phyloP scores from a whole-genome alignment of 345 rosid species.

The Populus euphratica region DNA sequence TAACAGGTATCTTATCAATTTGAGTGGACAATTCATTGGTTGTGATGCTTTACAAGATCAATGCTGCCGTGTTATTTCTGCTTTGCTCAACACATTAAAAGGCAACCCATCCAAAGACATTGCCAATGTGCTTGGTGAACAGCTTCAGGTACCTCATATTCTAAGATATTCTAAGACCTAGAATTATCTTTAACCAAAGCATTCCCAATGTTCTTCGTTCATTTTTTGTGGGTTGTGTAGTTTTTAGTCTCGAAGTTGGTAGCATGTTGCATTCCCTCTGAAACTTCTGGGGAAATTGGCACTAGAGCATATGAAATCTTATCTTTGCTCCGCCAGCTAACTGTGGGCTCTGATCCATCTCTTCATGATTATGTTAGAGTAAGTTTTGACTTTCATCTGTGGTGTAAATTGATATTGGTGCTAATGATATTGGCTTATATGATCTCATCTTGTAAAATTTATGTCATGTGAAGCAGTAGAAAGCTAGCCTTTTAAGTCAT shows the following conservation, averaged over 20 bases:
- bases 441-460: not conserved
- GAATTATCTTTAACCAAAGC: not conserved
- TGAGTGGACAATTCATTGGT: conserved; percentile 75
- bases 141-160: conserved; percentile 64
- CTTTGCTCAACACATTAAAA: conserved; percentile 53
- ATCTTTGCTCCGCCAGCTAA: conserved; percentile 60
- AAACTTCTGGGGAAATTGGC: conserved; percentile 37
- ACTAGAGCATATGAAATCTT: conserved; percentile 50
- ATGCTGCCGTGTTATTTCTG: conserved; percentile 68
- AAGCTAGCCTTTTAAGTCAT: not conserved
- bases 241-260: conserved; percentile 93
- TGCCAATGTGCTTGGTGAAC: conserved; percentile 74
- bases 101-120: conserved; percentile 57
- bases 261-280: conserved; percentile 58
- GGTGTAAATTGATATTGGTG: conserved; percentile 11
- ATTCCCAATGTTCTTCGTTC: not conserved
- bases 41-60: conserved; percentile 72
- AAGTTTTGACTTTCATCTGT: conserved; percentile 24
- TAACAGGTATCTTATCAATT: conserved; percentile 80
- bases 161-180: conserved; percentile 12
- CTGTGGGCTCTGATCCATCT: conserved; percentile 55
- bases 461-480: not conserved
- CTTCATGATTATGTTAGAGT: conserved; percentile 77
- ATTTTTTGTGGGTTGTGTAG: conserved; percentile 37
- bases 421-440: not conserved